Evolutionary conservation across 305 asterid genomes (phyloP).

Genomic region (Fraxinus sp.): DNA sequence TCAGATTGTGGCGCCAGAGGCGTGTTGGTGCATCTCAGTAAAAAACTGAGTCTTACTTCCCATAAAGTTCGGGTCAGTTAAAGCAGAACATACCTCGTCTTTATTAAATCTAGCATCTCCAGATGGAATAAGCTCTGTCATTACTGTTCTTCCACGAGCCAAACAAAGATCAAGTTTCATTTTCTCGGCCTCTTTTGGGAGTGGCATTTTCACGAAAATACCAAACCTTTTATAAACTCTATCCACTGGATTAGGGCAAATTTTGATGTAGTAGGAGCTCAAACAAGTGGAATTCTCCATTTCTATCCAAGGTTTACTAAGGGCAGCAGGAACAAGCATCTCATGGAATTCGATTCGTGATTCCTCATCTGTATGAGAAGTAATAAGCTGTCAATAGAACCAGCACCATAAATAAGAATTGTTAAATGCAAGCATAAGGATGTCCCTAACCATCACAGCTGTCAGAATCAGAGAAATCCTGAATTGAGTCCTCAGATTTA

Average conservation of each 20-base stretch:
- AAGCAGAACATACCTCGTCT: constrained; percentile 52
- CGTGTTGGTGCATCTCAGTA: neutral
- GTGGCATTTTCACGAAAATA: constrained; percentile 71
- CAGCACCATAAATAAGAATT: constrained; percentile 23
- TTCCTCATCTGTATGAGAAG: constrained; percentile 59
- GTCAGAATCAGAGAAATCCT: constrained; percentile 57
- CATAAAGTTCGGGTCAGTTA: neutral
- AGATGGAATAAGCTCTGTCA: constrained; percentile 63
- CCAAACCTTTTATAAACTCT: constrained; percentile 75
- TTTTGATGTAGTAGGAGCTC: constrained; percentile 57
- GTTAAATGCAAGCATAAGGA: constrained; percentile 20
- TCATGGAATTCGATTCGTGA: constrained; percentile 76
- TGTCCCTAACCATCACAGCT: constrained; percentile 57
- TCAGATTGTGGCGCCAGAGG: neutral
- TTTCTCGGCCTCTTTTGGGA: constrained; percentile 80
- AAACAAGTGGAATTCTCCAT: constrained; percentile 47
- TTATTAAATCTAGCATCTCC: constrained; percentile 59
- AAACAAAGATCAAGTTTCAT: constrained; percentile 79
- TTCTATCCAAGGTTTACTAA: constrained; percentile 62
- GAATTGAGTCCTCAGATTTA: constrained; percentile 42
- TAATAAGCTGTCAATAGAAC: constrained; percentile 22
- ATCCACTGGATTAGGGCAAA: constrained; percentile 75
- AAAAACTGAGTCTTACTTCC: neutral
- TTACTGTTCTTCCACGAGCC: constrained; percentile 83
- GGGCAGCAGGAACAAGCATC: constrained; percentile 90